These are phyloP conservation scores for Pythium insidiosum DNA, from an alignment of 352 stramenopile genomes.

Conservation along the genomic window DNA sequence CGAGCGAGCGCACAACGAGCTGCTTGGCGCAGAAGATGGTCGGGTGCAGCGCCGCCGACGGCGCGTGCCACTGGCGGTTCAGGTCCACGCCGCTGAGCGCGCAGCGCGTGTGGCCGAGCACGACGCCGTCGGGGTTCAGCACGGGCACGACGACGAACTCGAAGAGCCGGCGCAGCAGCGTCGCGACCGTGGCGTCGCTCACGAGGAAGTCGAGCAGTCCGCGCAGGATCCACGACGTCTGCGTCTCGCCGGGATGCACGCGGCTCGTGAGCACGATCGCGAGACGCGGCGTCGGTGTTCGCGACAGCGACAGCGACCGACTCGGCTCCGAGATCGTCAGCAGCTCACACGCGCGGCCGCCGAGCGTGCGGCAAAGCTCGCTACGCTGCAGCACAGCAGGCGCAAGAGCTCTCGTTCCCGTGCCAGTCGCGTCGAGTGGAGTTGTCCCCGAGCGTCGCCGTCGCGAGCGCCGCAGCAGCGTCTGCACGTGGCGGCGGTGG, in stretches of 20 bases:
- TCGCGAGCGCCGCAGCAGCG: slow-evolving; percentile 13
- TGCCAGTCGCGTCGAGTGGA: no score
- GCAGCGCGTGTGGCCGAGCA: slow-evolving; percentile 90
- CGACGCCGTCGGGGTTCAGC: slow-evolving; percentile 92
- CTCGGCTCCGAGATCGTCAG: slow-evolving; percentile 40
- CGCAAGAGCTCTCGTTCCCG: no score
- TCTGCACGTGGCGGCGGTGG: slow-evolving; percentile 53
- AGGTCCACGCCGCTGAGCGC: slow-evolving; percentile 76
- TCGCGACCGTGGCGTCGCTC: slow-evolving; percentile 41
- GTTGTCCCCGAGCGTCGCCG: no score
- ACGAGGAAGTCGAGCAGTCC: slow-evolving; percentile 89
- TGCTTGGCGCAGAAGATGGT: slow-evolving; percentile 86
- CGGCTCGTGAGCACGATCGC: slow-evolving; percentile 79
- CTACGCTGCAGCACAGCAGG: slow-evolving; percentile 30
- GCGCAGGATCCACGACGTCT: slow-evolving; percentile 93
- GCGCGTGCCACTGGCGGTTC: slow-evolving; percentile 86
- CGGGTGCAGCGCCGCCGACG: slow-evolving; percentile 60
- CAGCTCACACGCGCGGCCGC: slow-evolving; percentile 52
- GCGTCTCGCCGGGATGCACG: slow-evolving; percentile 87
- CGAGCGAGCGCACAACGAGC: slow-evolving; percentile 51
- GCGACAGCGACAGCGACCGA: no score
- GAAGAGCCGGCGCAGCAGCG: slow-evolving; percentile 77
- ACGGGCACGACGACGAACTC: slow-evolving; percentile 92
- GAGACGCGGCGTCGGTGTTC: slow-evolving; percentile 29
- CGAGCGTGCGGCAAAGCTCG: slow-evolving; percentile 50